Conservation (phyloP, 179 eudicot genomes). For the Beta macrorhiza region DNA sequence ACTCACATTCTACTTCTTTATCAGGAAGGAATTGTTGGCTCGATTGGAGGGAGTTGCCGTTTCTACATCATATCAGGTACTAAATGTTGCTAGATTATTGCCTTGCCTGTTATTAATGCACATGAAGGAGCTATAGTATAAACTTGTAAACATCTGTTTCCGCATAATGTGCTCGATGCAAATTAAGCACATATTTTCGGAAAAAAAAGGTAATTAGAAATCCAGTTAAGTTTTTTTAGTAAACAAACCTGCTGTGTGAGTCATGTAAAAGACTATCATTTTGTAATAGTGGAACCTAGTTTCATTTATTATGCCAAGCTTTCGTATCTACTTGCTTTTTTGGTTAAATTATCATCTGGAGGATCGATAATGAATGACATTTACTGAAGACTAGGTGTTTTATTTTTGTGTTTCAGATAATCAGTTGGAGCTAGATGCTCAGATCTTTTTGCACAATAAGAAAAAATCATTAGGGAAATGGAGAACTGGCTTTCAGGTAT, state of each 20-base stretch:
- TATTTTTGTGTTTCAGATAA: conserved; percentile 46
- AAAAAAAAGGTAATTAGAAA: no score
- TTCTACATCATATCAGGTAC: conserved; percentile 67
- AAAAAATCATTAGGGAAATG: conserved; percentile 75
- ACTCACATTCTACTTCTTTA: conserved; percentile 11
- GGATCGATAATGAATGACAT: not conserved
- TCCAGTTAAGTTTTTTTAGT: no score
- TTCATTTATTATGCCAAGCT: no score
- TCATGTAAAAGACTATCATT: no score
- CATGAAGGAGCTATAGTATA: not conserved
- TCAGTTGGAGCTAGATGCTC: conserved; percentile 63
- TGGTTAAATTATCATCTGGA: not conserved
- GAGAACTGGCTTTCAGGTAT: conserved; percentile 84
- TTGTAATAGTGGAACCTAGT: no score
- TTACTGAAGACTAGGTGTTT: conserved; percentile 10
- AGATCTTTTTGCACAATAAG: conserved; percentile 51
- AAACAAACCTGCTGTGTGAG: no score
- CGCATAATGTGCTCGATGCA: not conserved
- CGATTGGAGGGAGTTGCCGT: conserved; percentile 65
- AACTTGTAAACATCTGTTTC: not conserved
- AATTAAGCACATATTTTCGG: not conserved
- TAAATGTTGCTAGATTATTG: conserved; percentile 7
- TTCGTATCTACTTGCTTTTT: no score
- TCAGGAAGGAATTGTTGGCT: conserved; percentile 83
- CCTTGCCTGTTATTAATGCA: not conserved